These are phyloP conservation scores for Crinitomyces ghanaensis DNA, from an alignment of 805 yeast species.

Conservation along the genomic window DNA sequence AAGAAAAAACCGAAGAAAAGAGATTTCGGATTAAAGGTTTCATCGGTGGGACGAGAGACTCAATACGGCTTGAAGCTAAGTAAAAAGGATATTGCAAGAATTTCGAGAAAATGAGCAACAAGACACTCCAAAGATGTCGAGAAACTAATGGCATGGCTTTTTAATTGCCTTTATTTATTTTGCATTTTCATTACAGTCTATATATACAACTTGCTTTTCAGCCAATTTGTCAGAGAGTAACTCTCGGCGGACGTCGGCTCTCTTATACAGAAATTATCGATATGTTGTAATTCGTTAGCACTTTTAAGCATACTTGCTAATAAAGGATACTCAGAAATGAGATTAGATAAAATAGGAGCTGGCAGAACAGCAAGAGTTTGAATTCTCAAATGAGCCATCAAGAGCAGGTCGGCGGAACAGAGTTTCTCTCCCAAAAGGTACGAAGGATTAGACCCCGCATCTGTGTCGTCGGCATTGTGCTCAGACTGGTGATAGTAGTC, in stretches of 20 bases:
- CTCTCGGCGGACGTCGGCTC: no score
- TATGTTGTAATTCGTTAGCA: no score
- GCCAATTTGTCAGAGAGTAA: no score
- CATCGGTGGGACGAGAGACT: constrained; percentile 65
- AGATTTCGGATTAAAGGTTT: constrained; percentile 69
- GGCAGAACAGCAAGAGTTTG: constrained; percentile 10
- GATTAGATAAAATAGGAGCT: constrained; percentile 8
- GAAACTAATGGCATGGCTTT: constrained; percentile 1
- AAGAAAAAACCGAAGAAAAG: constrained; percentile 40
- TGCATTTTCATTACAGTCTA: neutral
- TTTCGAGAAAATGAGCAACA: constrained; percentile 6
- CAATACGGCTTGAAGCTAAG: constrained; percentile 68
- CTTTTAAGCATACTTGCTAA: no score
- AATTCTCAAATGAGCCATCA: constrained; percentile 12
- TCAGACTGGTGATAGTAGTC: no score
- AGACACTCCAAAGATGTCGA: constrained; percentile 1
- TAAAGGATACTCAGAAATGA: no score
- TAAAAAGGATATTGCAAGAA: constrained; percentile 46
- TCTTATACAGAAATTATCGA: no score
- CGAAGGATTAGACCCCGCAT: neutral
- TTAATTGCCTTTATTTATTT: neutral
- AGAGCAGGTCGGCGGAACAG: constrained; percentile 12
- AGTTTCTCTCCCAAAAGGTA: constrained; percentile 3
- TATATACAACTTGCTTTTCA: neutral
- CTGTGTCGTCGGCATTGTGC: neutral